A percentile compares a stretch with the other conserved stretches of the same genome.
phyloP scores from a whole-genome alignment of 2,329 filamentous ascomycete genomes.

The Trichoderma semiorbis region DNA sequence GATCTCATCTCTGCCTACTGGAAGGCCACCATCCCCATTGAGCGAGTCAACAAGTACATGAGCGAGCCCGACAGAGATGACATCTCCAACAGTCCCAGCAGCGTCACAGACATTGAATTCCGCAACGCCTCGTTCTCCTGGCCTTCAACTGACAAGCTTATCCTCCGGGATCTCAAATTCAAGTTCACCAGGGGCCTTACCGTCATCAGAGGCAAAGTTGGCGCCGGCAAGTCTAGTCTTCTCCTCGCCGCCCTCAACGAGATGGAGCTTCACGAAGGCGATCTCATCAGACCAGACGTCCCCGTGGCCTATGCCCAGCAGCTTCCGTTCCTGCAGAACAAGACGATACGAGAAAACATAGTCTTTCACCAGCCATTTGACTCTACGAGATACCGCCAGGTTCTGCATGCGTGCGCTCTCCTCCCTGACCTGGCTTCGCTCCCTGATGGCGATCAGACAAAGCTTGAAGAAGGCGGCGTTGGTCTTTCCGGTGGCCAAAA shows the following conservation, averaged over 20 bases:
- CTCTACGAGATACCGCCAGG: constrained; percentile 52
- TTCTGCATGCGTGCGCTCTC: constrained; percentile 60
- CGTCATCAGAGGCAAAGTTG: constrained; percentile 57
- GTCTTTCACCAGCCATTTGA: constrained; percentile 58
- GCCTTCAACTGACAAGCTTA: constrained; percentile 61
- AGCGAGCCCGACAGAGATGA: constrained; percentile 72
- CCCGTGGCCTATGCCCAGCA: constrained; percentile 57
- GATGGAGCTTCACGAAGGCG: constrained; percentile 61
- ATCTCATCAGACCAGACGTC: constrained; percentile 44
- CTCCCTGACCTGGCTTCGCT: constrained; percentile 54
- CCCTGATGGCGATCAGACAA: constrained; percentile 53
- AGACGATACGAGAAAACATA: constrained; percentile 63
- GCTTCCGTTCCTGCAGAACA: constrained; percentile 63
- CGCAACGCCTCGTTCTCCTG: constrained; percentile 71
- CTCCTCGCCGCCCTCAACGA: constrained; percentile 58
- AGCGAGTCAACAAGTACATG: constrained; percentile 84
- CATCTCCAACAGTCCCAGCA: constrained; percentile 35
- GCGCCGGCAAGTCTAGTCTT: constrained; percentile 59
- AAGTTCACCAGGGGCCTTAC: constrained; percentile 50
- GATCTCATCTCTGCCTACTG: constrained; percentile 70
- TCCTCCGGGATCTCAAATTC: constrained; percentile 47
- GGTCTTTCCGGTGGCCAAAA: constrained; percentile 63
- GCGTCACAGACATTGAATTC: constrained; percentile 47
- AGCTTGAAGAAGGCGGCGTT: constrained; percentile 60
- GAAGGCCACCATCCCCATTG: constrained; percentile 79